Percentiles rank a stretch among this genome's conserved stretches.
Conservation (phyloP, 1,139 yeast species). For the Candida smagusa region DNA sequence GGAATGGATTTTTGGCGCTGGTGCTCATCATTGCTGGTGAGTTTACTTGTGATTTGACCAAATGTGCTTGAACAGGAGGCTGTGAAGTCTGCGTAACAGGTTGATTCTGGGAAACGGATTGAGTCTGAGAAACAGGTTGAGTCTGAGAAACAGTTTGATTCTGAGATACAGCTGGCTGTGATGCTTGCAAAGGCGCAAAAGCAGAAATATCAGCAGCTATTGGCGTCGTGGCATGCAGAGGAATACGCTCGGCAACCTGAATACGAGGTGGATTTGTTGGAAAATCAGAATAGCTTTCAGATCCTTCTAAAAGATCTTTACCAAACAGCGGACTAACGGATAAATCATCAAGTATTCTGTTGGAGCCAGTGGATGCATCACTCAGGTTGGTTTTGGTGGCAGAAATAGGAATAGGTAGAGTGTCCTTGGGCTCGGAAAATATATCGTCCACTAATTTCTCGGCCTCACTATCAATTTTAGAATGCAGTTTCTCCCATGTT, state of each 20-base stretch:
- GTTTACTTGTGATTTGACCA: not conserved
- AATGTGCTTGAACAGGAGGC: not conserved
- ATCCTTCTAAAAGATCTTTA: no score
- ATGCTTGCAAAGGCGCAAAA: not conserved
- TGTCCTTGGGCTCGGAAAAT: slow-evolving; percentile 18
- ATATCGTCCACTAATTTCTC: slow-evolving; percentile 43
- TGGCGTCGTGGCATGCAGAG: slow-evolving; percentile 1
- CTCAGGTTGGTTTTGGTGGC: slow-evolving; percentile 5
- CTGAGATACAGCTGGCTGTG: not conserved
- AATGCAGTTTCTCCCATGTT: slow-evolving; percentile 33
- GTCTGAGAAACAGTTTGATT: not conserved
- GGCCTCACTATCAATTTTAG: slow-evolving; percentile 24
- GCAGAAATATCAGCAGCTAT: slow-evolving; percentile 1
- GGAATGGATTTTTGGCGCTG: slow-evolving; percentile 11
- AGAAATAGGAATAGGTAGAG: slow-evolving; percentile 1
- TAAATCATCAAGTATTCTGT: not conserved
- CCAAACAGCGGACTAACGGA: no score
- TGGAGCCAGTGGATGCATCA: slow-evolving; percentile 5
- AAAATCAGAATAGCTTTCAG: no score
- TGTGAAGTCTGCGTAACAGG: not conserved
- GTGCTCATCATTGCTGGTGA: slow-evolving; percentile 2
- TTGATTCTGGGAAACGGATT: not conserved
- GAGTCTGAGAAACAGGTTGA: not conserved
- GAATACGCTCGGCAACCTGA: not conserved
- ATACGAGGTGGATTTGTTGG: no score